These are phyloP conservation scores for Amaranthus tricolor DNA, from an alignment of 179 eudicot genomes.

Conservation along the genomic window DNA sequence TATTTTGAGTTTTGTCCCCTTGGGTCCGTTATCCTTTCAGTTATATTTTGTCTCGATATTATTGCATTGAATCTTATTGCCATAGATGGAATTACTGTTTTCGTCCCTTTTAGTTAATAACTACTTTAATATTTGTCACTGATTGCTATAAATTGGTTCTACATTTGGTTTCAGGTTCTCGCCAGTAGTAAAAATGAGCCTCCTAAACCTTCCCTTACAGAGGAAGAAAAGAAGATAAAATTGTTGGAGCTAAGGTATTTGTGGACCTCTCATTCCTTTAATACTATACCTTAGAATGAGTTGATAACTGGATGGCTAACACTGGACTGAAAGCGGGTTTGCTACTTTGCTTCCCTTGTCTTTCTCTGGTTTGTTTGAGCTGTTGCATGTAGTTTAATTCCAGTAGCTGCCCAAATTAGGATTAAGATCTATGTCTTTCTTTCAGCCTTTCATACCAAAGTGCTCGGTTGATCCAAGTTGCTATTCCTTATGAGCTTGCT, in stretches of 20 bases:
- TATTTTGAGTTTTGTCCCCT: background rate
- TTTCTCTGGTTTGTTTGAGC: background rate
- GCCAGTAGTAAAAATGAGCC: constrained; percentile 49
- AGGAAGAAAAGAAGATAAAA: constrained; percentile 84
- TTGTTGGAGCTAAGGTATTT: constrained; percentile 73
- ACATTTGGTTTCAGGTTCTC: constrained; percentile 55
- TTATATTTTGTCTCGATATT: background rate
- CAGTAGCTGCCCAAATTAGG: background rate
- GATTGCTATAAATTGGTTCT: background rate
- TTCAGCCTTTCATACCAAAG: background rate
- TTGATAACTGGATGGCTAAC: too few species aligned
- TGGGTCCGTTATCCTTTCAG: background rate
- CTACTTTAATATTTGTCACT: background rate
- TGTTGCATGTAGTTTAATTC: background rate
- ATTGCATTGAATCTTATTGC: background rate
- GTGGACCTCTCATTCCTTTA: background rate
- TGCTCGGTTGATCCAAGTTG: background rate
- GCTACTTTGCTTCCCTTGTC: background rate
- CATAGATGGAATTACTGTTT: background rate
- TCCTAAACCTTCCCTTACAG: constrained; percentile 74
- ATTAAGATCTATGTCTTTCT: background rate
- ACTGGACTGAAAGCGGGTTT: too few species aligned
- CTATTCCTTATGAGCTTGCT: background rate
- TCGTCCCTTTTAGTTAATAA: background rate
- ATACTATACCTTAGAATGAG: background rate